phyloP scores from a whole-genome alignment of 2,329 filamentous ascomycete genomes.

The Aspergillus japonicus region DNA sequence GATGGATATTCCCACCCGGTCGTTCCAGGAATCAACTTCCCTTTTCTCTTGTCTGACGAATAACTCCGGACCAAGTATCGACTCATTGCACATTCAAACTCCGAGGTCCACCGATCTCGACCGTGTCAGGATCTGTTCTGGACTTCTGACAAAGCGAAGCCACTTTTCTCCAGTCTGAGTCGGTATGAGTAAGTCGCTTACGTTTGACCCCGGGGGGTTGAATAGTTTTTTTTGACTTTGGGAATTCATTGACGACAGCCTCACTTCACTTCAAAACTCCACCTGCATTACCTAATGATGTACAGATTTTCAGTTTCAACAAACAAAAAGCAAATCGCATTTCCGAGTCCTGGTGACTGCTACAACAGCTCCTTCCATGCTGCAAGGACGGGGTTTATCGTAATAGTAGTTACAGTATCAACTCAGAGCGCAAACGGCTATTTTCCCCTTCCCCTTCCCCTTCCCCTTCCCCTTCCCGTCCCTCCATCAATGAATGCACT shows the following conservation, averaged over 20 bases:
- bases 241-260: not conserved
- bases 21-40: slow-evolving; percentile 7
- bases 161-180: not conserved
- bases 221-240: not conserved
- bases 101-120: slow-evolving; percentile 3
- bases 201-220: not conserved
- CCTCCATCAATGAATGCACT: not conserved
- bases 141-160: not conserved
- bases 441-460: not conserved
- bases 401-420: not conserved
- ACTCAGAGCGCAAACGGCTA: not conserved
- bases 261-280: not conserved
- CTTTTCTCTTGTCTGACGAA: not conserved
- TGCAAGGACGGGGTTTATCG: not conserved
- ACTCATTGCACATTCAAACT: not conserved
- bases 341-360: not conserved
- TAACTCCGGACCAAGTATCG: not conserved
- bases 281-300: not conserved
- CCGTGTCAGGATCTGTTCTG: slow-evolving; percentile 2
- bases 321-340: not conserved
- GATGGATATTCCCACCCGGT: slow-evolving; percentile 7
- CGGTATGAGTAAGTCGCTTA: not conserved
- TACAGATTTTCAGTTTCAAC: not conserved
- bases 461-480: no score
- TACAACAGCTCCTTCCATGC: not conserved